Evolutionary conservation across 371 early-diverging fungal species (phyloP).

Genomic region (Dinochytrium kinnereticum): DNA sequence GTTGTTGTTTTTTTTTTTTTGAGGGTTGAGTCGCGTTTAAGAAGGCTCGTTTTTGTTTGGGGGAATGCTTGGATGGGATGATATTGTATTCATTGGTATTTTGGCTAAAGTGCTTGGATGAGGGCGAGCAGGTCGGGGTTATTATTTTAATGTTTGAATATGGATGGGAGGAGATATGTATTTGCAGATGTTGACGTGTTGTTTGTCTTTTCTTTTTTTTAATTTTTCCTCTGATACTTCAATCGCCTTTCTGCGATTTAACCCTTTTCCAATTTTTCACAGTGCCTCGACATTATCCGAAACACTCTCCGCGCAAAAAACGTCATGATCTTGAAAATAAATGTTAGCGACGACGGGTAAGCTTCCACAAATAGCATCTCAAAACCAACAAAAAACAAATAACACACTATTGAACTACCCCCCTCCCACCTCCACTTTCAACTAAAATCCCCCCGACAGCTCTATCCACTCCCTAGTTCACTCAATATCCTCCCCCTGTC

Average conservation of each 20-base stretch:
- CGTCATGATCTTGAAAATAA: slow-evolving; percentile 28
- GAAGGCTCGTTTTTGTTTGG: too few species aligned
- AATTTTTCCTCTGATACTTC: not conserved
- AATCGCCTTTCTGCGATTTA: not conserved
- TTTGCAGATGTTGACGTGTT: too few species aligned
- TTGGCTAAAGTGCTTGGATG: not conserved
- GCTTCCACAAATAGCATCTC: not conserved
- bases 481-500: slow-evolving; percentile 19
- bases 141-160: not conserved
- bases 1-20: not conserved
- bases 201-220: too few species aligned
- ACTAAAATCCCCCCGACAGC: slow-evolving; percentile 9
- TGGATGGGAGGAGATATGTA: too few species aligned
- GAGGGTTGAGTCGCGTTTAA: too few species aligned
- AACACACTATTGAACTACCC: too few species aligned
- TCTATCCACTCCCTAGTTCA: slow-evolving; percentile 27
- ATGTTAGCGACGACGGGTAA: slow-evolving; percentile 18
- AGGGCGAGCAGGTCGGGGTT: slow-evolving; percentile 20
- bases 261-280: not conserved
- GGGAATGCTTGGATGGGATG: too few species aligned
- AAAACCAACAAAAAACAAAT: not conserved
- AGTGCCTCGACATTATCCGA: slow-evolving; percentile 25
- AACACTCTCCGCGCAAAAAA: slow-evolving; percentile 22
- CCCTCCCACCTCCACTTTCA: not conserved
- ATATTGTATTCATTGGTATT: not conserved